These are phyloP conservation scores for Tripidium arundinaceum DNA, from an alignment of 202 grass and related monocot species.

Conservation along the genomic window DNA sequence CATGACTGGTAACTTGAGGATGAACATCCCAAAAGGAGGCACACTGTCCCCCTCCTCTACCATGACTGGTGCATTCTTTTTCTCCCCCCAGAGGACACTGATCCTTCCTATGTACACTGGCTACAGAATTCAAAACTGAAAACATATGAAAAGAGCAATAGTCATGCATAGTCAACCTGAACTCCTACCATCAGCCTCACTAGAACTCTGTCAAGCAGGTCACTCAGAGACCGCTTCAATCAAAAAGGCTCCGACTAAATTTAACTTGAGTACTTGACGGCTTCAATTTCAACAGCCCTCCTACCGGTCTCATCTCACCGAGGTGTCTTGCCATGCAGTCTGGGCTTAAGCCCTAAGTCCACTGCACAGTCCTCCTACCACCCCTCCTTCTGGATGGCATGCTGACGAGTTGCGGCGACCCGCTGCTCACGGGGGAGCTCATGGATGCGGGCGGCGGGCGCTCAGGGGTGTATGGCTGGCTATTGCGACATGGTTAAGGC, in stretches of 20 bases:
- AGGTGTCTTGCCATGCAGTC: background rate
- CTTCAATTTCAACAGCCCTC: slow-evolving; percentile 23
- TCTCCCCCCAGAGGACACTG: background rate
- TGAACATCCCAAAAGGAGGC: background rate
- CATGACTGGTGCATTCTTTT: too few relatives aligned
- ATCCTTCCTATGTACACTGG: slow-evolving; percentile 18
- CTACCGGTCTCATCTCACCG: background rate
- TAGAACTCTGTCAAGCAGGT: slow-evolving; percentile 7
- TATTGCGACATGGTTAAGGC: slow-evolving; percentile 66
- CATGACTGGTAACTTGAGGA: background rate
- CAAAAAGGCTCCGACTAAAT: slow-evolving; percentile 25
- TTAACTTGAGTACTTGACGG: slow-evolving; percentile 21
- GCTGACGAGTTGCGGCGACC: slow-evolving; percentile 29
- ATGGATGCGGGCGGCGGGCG: background rate
- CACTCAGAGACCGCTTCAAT: slow-evolving; percentile 27
- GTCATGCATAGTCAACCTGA: slow-evolving; percentile 28
- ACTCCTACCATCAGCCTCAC: slow-evolving; percentile 10
- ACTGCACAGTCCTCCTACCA: slow-evolving; percentile 25
- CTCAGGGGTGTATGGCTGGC: slow-evolving; percentile 51
- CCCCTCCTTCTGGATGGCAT: slow-evolving; percentile 59
- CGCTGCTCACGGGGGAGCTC: slow-evolving; percentile 29
- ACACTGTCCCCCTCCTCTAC: background rate
- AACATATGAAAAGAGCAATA: slow-evolving; percentile 13
- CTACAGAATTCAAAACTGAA: slow-evolving; percentile 15
- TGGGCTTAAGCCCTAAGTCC: background rate